Percentiles rank a stretch among this genome's conserved stretches.
Conservation (phyloP, 2,329 filamentous ascomycete species). For the Penicillium aurantiogriseum region DNA sequence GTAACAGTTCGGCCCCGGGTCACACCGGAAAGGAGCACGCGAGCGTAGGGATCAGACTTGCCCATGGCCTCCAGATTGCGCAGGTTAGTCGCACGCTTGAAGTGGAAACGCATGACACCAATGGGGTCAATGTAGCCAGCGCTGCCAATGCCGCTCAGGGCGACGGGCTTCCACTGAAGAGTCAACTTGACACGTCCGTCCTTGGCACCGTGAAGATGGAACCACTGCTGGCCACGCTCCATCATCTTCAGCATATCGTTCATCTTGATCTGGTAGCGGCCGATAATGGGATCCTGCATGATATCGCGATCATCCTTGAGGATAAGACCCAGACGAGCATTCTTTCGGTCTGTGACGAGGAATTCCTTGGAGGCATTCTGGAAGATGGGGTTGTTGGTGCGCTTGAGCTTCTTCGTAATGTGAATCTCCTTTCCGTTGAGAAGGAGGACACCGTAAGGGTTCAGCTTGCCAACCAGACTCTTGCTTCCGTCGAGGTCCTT, state of each 20-base stretch:
- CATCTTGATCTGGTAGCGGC: constrained; percentile 91
- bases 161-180: constrained; percentile 93
- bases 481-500: constrained; percentile 93
- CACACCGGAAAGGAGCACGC: constrained; percentile 83
- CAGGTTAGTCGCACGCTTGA: constrained; percentile 76
- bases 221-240: constrained; percentile 95
- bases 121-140: constrained; percentile 91
- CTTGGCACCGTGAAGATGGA: constrained; percentile 76
- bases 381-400: constrained; percentile 97
- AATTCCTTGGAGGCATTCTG: constrained; percentile 90
- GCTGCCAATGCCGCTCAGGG: constrained; percentile 73
- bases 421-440: constrained; percentile 92
- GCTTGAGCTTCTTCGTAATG: constrained; percentile 86
- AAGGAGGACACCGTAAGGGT: constrained; percentile 83
- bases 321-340: constrained; percentile 82
- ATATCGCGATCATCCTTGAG: constrained; percentile 95
- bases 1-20: constrained; percentile 91
- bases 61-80: constrained; percentile 93
- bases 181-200: constrained; percentile 86
- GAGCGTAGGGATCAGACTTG: constrained; percentile 93
- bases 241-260: constrained; percentile 90
- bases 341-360: constrained; percentile 89
- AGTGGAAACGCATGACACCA: constrained; percentile 92
- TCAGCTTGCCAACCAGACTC: constrained; percentile 86
- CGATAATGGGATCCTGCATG: constrained; percentile 75